These are phyloP conservation scores for Heritiera fomes DNA, from an alignment of 345 rosid genomes.

Conservation along the genomic window DNA sequence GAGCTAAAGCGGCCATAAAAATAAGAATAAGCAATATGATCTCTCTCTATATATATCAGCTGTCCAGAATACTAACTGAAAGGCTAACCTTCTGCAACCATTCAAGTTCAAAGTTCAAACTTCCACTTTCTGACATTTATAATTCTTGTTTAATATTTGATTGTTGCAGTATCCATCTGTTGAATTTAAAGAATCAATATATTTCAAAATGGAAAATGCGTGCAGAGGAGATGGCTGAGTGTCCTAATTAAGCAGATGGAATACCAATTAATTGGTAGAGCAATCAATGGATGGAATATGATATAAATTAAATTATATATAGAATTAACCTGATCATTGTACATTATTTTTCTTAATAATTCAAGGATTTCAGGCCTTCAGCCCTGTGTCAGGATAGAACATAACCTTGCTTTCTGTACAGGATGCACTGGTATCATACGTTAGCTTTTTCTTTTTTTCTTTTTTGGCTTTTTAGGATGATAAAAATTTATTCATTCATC, in stretches of 20 bases:
- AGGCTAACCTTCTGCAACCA: neutral
- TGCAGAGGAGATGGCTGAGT: neutral
- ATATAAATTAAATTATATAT: neutral
- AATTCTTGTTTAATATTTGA: neutral
- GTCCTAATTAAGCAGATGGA: neutral
- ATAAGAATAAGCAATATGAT: neutral
- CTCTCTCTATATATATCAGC: neutral
- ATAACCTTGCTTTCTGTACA: neutral
- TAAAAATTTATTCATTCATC: neutral
- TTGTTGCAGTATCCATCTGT: neutral
- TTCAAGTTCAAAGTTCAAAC: neutral
- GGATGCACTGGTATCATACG: neutral
- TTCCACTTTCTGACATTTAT: neutral
- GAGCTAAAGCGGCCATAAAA: neutral
- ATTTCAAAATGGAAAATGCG: neutral
- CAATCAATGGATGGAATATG: neutral
- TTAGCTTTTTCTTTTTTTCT: neutral
- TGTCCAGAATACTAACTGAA: neutral
- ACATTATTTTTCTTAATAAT: neutral
- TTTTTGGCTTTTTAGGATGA: neutral
- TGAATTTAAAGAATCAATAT: neutral
- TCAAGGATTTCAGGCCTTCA: neutral
- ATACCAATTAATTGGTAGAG: neutral
- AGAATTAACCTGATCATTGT: neutral
- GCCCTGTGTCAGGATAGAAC: neutral